phyloP scores from a whole-genome alignment of 495 filamentous ascomycete species.

The Lasiosphaeria miniovina region DNA sequence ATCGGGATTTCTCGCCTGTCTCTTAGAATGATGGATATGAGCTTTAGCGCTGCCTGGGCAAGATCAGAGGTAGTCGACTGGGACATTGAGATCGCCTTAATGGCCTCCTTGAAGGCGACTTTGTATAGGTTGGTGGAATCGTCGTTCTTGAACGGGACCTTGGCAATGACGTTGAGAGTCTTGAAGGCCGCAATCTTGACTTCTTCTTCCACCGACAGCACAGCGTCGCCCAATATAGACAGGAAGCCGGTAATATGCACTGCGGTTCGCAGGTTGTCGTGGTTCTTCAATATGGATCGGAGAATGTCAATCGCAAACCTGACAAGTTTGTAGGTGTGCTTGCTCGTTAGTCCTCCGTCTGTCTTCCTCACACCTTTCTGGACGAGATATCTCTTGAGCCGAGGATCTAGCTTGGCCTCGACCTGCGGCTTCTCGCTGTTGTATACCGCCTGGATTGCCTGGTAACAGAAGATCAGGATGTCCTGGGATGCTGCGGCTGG shows the following conservation, averaged over 20 bases:
- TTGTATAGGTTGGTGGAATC: conserved; percentile 73
- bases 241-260: conserved; percentile 79
- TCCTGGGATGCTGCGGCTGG: conserved; percentile 69
- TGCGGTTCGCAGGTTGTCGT: conserved; percentile 72
- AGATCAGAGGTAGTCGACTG: conserved; percentile 75
- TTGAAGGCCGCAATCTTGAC: conserved; percentile 81
- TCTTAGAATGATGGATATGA: conserved; percentile 79
- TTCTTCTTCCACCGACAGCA: conserved; percentile 81
- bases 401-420: conserved; percentile 51
- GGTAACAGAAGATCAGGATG: conserved; percentile 86
- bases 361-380: conserved; percentile 71
- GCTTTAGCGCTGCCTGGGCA: conserved; percentile 79
- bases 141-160: conserved; percentile 74
- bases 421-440: conserved; percentile 47
- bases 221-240: conserved; percentile 80
- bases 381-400: conserved; percentile 70
- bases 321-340: conserved; percentile 77
- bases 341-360: conserved; percentile 61
- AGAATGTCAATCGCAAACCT: conserved; percentile 85
- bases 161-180: conserved; percentile 78
- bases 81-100: conserved; percentile 61
- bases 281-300: conserved; percentile 74
- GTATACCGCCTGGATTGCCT: conserved; percentile 85
- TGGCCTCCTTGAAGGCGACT: conserved; percentile 73
- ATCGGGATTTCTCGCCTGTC: conserved; percentile 71